Evolutionary conservation across 2,329 filamentous ascomycete species (phyloP), one percentile per base, ranked within the genome.

Genomic region (Calonectria pseudoturangicola): DNA sequence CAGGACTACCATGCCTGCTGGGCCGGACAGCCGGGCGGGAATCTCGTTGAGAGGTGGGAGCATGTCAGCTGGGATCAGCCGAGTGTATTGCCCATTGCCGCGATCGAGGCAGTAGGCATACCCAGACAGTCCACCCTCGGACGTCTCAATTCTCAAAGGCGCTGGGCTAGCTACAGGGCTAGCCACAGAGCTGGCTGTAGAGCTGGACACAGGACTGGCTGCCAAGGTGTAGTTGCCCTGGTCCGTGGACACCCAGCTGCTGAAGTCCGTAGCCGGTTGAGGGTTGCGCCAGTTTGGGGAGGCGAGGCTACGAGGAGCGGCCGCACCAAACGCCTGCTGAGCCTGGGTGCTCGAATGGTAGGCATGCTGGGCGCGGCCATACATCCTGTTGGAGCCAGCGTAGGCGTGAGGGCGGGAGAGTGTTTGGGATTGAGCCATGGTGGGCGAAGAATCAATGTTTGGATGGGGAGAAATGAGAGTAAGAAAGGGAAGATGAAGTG

Each of bases 51-150:
- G 77, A 4, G 82, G 79, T 0, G 87, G 87, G 13, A 92, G 81
- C 82, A 86, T 84, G 73, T 92, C 90, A 0, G 88, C 90, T 0
- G 89, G 89, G 16, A 92, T 83, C 0, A 92, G 86, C 3, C 87
- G 85, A 6, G 90, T 91, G 71, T 86, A 88, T 58, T 84, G 82
- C 4, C 90, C 90, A 71, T 90, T 86, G 10, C 87, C 87, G 8
- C 90, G 86, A 65, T 88, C 86, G 66, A 89, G 86, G 74, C 86
- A 90, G 79, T 92, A 92, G 2, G 84, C 86, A 68, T 85, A 88
- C 16, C 71, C 80, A 39, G 58, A 65, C 21, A 75, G 39, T 18
- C 48, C 48, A 2, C 56, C 48, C 8, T 60, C 58, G 7, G 39
- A 21, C 2, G 70, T 41, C 28, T 71, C 51, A 27, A 45, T 36